Evolutionary conservation across 306 rosid species (phyloP).

Genomic region (Medicago ruthenica): DNA sequence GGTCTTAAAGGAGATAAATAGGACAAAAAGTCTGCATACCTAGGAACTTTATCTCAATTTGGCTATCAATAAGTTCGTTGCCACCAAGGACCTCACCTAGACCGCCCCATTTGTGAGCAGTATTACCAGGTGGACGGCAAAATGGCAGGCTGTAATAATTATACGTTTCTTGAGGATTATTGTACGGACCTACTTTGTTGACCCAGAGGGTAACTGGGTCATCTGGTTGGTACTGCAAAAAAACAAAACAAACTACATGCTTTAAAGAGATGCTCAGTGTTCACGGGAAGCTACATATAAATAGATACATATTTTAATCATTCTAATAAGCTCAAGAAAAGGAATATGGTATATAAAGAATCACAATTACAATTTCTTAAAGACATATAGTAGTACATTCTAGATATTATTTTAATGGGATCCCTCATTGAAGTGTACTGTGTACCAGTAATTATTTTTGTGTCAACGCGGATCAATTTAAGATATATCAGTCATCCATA

Average conservation of each 20-base stretch:
- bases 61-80: constrained; percentile 94
- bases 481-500: neutral
- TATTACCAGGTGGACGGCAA: constrained; percentile 65
- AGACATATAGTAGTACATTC: constrained; percentile 20
- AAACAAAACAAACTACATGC: constrained; percentile 13
- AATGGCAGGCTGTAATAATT: constrained; percentile 94
- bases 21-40: constrained; percentile 54
- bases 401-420: constrained; percentile 6
- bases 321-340: constrained; percentile 2
- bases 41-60: constrained; percentile 73
- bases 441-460: neutral
- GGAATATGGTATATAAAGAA: neutral
- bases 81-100: constrained; percentile 99
- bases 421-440: neutral
- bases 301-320: neutral
- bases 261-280: constrained; percentile 27
- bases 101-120: constrained; percentile 99
- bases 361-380: neutral
- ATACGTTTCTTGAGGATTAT: constrained; percentile 98
- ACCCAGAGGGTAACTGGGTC: constrained; percentile 91
- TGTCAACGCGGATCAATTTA: constrained; percentile 15
- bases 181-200: constrained; percentile 97
- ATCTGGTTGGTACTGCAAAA: constrained; percentile 73
- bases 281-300: neutral
- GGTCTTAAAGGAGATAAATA: constrained; percentile 33